Base-by-base conservation (phyloP, 192 early-diverging fungal species). In the Backusella psychrophila region DNA sequence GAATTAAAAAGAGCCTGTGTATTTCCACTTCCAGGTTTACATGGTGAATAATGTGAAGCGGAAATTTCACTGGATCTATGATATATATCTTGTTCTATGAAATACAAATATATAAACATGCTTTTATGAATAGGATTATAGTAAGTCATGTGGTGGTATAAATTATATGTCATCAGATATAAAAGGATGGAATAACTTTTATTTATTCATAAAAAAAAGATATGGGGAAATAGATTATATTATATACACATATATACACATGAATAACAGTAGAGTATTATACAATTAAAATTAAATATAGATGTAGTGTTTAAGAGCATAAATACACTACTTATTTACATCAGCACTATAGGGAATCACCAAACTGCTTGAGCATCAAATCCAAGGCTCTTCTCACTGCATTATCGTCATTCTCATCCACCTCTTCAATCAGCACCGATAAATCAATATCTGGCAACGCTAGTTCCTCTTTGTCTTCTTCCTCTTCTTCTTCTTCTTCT, bases 281-380 rank as follows among this genome's bases (percentile, higher is more conserved):
- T 49, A 0, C 17, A 49, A n/a, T 19, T 49, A 49, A 14, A 49
- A 2, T 33, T 33, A 2, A 33, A 3, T 33, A 33, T 33, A 33
- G 33, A 33, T 33, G 33, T 33, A 33, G 33, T 33, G 33, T 33
- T 33, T 33, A 33, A 33, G 42, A 44, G 9, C 14, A 2, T n/a
- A 17, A 4, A 44, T 44, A 5, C 15, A 44, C 42, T n/a, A 49
- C 46, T 49, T 49, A 49, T 49, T 49, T 49, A 49, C 46, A 49
- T 49, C 17, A 49, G 17, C 4, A 49, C 4, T 26, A 74, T 26
- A 21, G 39, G 9, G 46, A 33, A 19, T 46, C 72, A 42, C 72
- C 72, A 31, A 63, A 74, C 63, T 74, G 41, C 35, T 34, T 31
- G 6, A 74, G 35, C 72, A 74, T 74, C 17, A 26, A 74, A 65